Conservation (phyloP, 2,329 filamentous ascomycete genomes). For the Clonostachys rhizophaga region DNA sequence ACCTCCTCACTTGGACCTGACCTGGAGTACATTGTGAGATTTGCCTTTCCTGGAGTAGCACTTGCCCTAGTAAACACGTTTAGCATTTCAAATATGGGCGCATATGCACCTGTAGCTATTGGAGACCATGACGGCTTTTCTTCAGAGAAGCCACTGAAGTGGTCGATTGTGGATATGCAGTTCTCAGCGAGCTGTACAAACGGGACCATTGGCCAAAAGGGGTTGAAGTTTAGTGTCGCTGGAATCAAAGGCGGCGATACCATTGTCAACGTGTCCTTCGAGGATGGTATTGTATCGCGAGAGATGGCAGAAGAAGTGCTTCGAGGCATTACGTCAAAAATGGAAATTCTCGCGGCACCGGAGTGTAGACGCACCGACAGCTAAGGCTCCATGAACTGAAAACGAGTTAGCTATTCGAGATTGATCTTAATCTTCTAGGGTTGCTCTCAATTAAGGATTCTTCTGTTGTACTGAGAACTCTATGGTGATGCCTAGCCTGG, state of each 20-base stretch:
- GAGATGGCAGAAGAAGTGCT: not conserved
- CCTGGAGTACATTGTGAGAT: slow-evolving; percentile 4
- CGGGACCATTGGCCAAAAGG: slow-evolving; percentile 5
- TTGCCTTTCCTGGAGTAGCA: slow-evolving; percentile 3
- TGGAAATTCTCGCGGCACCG: not conserved
- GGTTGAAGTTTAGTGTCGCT: slow-evolving; percentile 5
- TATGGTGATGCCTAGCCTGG: too few species aligned
- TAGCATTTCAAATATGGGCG: slow-evolving; percentile 8
- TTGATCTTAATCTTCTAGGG: too few species aligned
- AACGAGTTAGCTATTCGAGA: too few species aligned
- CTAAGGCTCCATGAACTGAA: too few species aligned
- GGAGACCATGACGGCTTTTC: not conserved
- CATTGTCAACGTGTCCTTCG: slow-evolving; percentile 5
- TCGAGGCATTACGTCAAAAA: not conserved
- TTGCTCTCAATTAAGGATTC: too few species aligned
- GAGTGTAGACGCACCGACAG: too few species aligned
- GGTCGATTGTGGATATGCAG: slow-evolving; percentile 7
- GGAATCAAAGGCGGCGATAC: slow-evolving; percentile 1
- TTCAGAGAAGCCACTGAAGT: not conserved
- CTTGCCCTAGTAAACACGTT: slow-evolving; percentile 4
- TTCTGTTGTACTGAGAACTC: too few species aligned
- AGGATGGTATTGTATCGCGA: slow-evolving; percentile 7
- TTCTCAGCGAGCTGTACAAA: slow-evolving; percentile 5
- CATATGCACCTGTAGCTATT: not conserved
- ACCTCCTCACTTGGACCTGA: not conserved